Conservation (phyloP, 768 basidiomycete genomes). For the Termitomyces sp. region DNA sequence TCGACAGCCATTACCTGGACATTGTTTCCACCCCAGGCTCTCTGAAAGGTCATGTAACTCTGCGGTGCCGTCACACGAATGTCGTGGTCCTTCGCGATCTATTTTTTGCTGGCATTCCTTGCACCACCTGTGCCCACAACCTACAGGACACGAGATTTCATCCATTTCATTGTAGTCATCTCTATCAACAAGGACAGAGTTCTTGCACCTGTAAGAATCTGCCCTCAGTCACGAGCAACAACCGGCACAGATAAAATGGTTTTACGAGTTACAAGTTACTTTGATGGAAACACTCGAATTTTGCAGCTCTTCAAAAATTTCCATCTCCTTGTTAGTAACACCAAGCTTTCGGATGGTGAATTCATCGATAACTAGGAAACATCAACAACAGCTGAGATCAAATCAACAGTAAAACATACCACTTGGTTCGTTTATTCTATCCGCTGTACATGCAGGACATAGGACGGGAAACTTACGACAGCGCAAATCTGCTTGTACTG, state of each 20-base stretch:
- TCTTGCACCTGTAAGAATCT: slow-evolving; percentile 35
- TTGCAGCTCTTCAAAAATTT: neutral
- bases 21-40: slow-evolving; percentile 54
- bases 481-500: slow-evolving; percentile 39
- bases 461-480: slow-evolving; percentile 54
- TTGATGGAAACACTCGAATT: slow-evolving; percentile 8
- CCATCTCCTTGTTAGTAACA: neutral
- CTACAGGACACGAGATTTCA: slow-evolving; percentile 44
- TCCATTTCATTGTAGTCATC: slow-evolving; percentile 35
- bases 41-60: slow-evolving; percentile 51
- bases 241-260: neutral
- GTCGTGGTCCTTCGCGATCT: slow-evolving; percentile 21
- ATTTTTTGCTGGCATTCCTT: slow-evolving; percentile 44
- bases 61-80: slow-evolving; percentile 53
- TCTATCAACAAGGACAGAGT: slow-evolving; percentile 45
- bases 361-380: neutral
- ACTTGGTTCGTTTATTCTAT: neutral
- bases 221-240: neutral
- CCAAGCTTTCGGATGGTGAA: neutral
- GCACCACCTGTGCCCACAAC: slow-evolving; percentile 55
- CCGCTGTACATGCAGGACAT: slow-evolving; percentile 50
- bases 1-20: slow-evolving; percentile 35
- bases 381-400: neutral
- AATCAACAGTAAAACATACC: neutral
- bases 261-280: slow-evolving; percentile 47